These are phyloP conservation scores for Pseudopithomyces maydicus DNA, from an alignment of 2,329 filamentous ascomycete species.

Conservation along the genomic window DNA sequence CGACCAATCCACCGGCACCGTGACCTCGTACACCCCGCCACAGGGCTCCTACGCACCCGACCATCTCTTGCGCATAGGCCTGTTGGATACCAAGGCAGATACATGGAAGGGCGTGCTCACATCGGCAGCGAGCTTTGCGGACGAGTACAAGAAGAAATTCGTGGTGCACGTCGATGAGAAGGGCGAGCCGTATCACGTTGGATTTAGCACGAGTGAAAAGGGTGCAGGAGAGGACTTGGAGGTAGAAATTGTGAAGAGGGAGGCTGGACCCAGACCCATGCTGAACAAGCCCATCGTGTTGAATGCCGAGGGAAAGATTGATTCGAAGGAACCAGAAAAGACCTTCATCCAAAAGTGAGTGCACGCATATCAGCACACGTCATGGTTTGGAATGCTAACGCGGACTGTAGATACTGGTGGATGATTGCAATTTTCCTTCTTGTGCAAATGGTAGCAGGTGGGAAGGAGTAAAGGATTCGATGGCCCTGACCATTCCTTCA, in stretches of 20 bases:
- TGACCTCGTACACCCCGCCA: constrained; percentile 44
- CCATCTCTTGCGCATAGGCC: constrained; percentile 51
- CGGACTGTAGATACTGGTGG: constrained; percentile 55
- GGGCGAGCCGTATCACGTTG: constrained; percentile 52
- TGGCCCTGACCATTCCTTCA: background rate
- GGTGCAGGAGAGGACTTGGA: constrained; percentile 44
- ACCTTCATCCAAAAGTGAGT: constrained; percentile 58
- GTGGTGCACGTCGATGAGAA: constrained; percentile 50
- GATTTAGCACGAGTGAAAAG: constrained; percentile 46
- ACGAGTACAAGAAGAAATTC: constrained; percentile 50
- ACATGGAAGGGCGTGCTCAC: constrained; percentile 54
- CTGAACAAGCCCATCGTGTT: constrained; percentile 61
- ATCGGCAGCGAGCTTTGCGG: constrained; percentile 49
- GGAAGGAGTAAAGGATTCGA: constrained; percentile 24
- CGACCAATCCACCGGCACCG: constrained; percentile 41
- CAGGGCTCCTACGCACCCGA: constrained; percentile 39
- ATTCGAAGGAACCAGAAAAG: constrained; percentile 53
- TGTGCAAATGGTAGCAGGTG: constrained; percentile 52
- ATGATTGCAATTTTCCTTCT: constrained; percentile 53
- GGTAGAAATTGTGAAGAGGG: constrained; percentile 48
- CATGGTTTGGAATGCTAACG: constrained; percentile 16
- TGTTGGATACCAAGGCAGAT: constrained; percentile 43
- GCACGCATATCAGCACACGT: background rate
- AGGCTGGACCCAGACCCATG: constrained; percentile 47
- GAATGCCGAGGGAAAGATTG: constrained; percentile 61